Conservation (phyloP, 495 filamentous ascomycete species). For the Eremomyces bilateralis region DNA sequence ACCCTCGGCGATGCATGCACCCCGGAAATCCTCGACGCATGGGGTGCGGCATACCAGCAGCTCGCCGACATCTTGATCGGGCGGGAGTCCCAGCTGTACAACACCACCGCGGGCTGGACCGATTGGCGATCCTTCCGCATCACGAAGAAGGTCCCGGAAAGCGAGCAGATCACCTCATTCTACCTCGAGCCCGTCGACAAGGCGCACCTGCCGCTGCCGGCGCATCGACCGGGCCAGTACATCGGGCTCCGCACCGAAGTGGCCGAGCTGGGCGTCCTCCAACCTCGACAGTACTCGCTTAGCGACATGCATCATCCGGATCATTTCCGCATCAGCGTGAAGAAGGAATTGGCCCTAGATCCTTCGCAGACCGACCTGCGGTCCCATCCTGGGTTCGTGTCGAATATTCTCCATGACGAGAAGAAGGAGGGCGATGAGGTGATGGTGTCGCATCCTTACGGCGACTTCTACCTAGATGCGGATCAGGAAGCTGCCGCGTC, state of each 20-base stretch:
- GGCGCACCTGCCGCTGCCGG: conserved; percentile 26
- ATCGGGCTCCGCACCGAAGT: conserved; percentile 37
- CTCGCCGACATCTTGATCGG: conserved; percentile 49
- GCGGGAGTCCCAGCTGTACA: conserved; percentile 38
- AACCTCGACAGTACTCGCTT: conserved; percentile 55
- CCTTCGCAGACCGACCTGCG: conserved; percentile 21
- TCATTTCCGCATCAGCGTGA: conserved; percentile 51
- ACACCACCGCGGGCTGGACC: conserved; percentile 32
- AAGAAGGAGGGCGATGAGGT: conserved; percentile 35
- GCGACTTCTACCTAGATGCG: conserved; percentile 43
- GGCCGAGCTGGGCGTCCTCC: conserved; percentile 32
- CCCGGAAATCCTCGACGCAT: conserved; percentile 42
- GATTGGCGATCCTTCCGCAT: conserved; percentile 48
- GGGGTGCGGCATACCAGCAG: conserved; percentile 48
- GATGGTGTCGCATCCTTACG: conserved; percentile 42
- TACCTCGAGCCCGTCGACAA: conserved; percentile 46
- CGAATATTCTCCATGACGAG: conserved; percentile 43
- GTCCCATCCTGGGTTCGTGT: conserved; percentile 39
- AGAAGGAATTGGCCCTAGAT: conserved; percentile 35
- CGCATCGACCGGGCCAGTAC: conserved; percentile 47
- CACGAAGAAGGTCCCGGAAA: conserved; percentile 36
- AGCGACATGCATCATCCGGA: conserved; percentile 33
- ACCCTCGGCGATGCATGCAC: conserved; percentile 48
- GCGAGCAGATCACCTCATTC: conserved; percentile 45
- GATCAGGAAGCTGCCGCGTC: conserved; percentile 16